These are phyloP conservation scores for Paratinospora sagittata DNA, from an alignment of 164 flowering plant genomes.

Conservation along the genomic window DNA sequence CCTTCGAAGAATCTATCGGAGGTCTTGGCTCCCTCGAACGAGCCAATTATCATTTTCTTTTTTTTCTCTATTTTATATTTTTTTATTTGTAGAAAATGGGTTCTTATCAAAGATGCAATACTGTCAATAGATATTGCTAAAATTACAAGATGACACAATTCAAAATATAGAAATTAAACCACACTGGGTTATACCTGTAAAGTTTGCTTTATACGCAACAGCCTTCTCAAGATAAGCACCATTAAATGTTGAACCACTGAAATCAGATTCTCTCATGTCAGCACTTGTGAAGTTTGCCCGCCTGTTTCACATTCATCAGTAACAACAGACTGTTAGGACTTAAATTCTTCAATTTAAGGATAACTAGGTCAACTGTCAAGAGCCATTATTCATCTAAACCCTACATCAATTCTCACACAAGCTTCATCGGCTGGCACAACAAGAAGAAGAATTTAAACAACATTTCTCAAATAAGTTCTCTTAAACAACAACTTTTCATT, in stretches of 20 bases:
- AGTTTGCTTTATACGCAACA: conserved; percentile 93
- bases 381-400: background rate
- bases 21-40: no score
- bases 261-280: conserved; percentile 96
- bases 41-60: no score
- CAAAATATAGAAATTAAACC: background rate
- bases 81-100: no score
- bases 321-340: background rate
- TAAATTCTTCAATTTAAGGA: background rate
- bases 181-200: conserved; percentile 49
- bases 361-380: background rate
- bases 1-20: no score
- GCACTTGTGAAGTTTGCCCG: conserved; percentile 96
- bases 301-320: conserved; percentile 35
- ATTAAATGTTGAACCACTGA: conserved; percentile 96
- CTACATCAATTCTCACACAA: background rate
- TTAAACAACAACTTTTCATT: no score
- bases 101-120: no score
- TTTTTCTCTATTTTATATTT: no score
- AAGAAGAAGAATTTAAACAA: no score
- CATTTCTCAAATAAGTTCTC: no score
- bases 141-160: background rate
- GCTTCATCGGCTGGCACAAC: no score
- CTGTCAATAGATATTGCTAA: no score
- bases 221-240: conserved; percentile 99